Evolutionary conservation across 176 grass and related monocot species (phyloP), one percentile per base, ranked within the genome.

Genomic region (Echinochloa phyllopogon): DNA sequence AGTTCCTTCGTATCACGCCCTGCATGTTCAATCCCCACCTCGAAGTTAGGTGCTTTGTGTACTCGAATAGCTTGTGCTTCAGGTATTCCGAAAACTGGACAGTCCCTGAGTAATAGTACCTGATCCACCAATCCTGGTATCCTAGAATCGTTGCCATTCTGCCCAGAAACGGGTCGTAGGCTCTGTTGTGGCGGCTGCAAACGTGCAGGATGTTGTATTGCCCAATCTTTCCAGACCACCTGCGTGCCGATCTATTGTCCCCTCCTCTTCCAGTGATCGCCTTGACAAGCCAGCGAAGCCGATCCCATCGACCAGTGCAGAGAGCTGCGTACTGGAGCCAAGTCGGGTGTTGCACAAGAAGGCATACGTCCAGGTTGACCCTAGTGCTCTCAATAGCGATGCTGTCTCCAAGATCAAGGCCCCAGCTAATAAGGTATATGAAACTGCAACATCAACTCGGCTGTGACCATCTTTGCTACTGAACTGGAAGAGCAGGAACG

Each of bases 341-440:
- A 3, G 3, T 40, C 27, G 1, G 4, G 20, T 83, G 69, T 20
- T 7, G 0, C 42, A 83, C 57, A 74, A 2, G 41, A 62, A 83
- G 3, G 23, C 27, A 8, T 23, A 16, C 1, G 81, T 62, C 81
- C 81, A 83, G 11, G 27, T 83, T 13, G 69, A 83, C 5, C 56
- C 81, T 0, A 83, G 3, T 0, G 56, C 27, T 0, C 11, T 10
- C 18, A 83, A n/a, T 2, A 83, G 70, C 0, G 81, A 50, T 18
- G 57, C 29, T 1, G 16, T 40, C 56, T 83, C 81, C 52, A 72
- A 11, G 2, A 79, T 1, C 4, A 84, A 60, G 47, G 87, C 87
- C 8, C 78, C 87, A 17, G 29, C n/a, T 2, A 92, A 45, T 23
- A 92, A 50, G 14, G 78, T 24, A 44, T 92, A 92, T 8, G 87